A percentile compares a stretch with the other conserved stretches of the same genome.
These are phyloP conservation scores for Thuja plicata DNA, from an alignment of 83 land plant species.

Conservation along the genomic window DNA sequence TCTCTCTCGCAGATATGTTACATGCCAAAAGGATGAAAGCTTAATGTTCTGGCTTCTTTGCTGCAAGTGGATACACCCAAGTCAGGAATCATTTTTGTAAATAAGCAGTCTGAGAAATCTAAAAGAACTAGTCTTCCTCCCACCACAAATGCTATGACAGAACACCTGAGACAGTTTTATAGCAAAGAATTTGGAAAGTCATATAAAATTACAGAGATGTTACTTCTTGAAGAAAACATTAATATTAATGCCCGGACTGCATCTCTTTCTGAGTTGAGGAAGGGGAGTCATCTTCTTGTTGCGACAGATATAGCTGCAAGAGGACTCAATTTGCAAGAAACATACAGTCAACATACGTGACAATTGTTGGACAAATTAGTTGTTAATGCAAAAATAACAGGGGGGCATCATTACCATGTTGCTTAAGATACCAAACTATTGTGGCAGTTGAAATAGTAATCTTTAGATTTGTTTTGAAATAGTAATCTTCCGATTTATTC, in stretches of 20 bases:
- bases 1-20: slow-evolving; percentile 57
- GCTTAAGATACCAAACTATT: too few species aligned
- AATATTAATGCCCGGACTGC: slow-evolving; percentile 74
- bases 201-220: slow-evolving; percentile 30
- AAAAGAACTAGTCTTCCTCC: slow-evolving; percentile 68
- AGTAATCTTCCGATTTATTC: too few species aligned
- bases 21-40: slow-evolving; percentile 47
- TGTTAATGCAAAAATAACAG: too few species aligned
- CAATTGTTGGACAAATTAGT: too few species aligned
- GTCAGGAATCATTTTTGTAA: slow-evolving; percentile 76
- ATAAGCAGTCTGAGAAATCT: slow-evolving; percentile 88
- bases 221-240: slow-evolving; percentile 73
- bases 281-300: slow-evolving; percentile 54
- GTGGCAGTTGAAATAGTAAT: too few species aligned
- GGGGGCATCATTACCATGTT: too few species aligned
- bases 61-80: slow-evolving; percentile 63
- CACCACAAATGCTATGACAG: slow-evolving; percentile 45
- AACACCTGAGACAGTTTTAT: slow-evolving; percentile 42
- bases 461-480: too few species aligned
- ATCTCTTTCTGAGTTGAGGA: slow-evolving; percentile 57
- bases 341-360: too few species aligned
- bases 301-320: slow-evolving; percentile 89
- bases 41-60: slow-evolving; percentile 39
- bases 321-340: slow-evolving; percentile 88
- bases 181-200: slow-evolving; percentile 1